These are phyloP conservation scores for Psidium guajava DNA, from an alignment of 345 rosid genomes.

Conservation along the genomic window DNA sequence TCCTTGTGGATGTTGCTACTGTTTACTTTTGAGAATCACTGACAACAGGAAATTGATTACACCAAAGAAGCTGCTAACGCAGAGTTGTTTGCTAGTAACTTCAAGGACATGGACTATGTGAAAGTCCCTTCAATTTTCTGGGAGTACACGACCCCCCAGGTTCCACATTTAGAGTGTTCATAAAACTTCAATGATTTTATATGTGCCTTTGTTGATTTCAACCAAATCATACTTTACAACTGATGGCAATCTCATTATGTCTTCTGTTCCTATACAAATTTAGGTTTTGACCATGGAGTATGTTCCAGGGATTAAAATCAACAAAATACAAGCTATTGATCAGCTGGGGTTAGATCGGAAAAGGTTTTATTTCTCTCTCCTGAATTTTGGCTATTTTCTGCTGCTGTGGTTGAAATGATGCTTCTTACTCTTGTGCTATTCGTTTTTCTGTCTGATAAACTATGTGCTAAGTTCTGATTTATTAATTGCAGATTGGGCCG, in stretches of 20 bases:
- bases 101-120: constrained; percentile 65
- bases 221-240: not conserved
- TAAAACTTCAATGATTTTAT: not conserved
- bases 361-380: constrained; percentile 35
- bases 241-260: not conserved
- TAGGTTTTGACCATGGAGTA: constrained; percentile 96
- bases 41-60: constrained; percentile 84
- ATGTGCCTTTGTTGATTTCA: not conserved
- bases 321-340: constrained; percentile 83
- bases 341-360: constrained; percentile 86
- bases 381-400: not conserved
- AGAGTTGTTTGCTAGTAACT: constrained; percentile 83
- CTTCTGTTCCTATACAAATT: constrained; percentile 2
- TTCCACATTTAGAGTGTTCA: constrained; percentile 5
- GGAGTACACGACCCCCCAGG: constrained; percentile 96
- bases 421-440: not conserved
- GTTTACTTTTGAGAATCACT: constrained; percentile 1
- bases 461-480: not conserved
- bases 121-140: constrained; percentile 80
- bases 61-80: constrained; percentile 96
- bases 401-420: not conserved
- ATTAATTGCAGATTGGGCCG: constrained; percentile 60
- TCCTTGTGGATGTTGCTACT: constrained; percentile 1
- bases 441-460: not conserved
- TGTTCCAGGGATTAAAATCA: constrained; percentile 98